Base-by-base conservation (phyloP, 257 asterid species). In the Nicotiana attenuata region DNA sequence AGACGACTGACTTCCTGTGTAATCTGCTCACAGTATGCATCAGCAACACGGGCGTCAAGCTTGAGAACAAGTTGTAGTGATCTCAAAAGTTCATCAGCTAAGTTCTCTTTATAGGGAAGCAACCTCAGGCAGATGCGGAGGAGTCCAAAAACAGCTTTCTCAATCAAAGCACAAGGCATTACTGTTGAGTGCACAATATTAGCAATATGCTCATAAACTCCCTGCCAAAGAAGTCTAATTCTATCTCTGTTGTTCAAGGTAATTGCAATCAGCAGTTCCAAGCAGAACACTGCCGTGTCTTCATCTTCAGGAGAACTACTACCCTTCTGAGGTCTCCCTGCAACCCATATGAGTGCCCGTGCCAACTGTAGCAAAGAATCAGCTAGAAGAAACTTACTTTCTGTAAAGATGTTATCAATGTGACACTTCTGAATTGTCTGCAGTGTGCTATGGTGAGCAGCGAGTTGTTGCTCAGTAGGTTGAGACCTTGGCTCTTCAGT, bases 401-500 rank as follows among this genome's bases (percentile, higher is more conserved):
- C 99, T 1, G 97, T 93, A 83, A 95, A 95, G 83, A 93, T 95
- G 84, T 93, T 92, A 83, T 95, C 98, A 31, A 95, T 93, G 81
- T 90, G 97, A 80, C 99, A 95, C 87, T 92, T 95, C 83, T 95
- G 97, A 64, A 95, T 95, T 20, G 97, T 95, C 86, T 92, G 97
- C 75, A 95, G 94, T 0, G 99, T 93, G 80, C 97, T 97, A 80
- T 95, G 99, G 87, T 93, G 99, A 83, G 99, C 98, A 78, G 98
- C 97, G 56, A 93, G 96, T 87, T 95, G 98, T 88, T 92, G 96
- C 67, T 95, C 98, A 7, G 99, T 91, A 50, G 98, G 98, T 85
- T 95, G 98, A 59, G 97, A 92, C 84, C 97, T 89, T 47, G 99
- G 97, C 86, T 95, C 99, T 87, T 95, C 98, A 14, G 97, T 89